phyloP scores from a whole-genome alignment of 2,329 filamentous ascomycete genomes.

The Penicillium hesseltinei region DNA sequence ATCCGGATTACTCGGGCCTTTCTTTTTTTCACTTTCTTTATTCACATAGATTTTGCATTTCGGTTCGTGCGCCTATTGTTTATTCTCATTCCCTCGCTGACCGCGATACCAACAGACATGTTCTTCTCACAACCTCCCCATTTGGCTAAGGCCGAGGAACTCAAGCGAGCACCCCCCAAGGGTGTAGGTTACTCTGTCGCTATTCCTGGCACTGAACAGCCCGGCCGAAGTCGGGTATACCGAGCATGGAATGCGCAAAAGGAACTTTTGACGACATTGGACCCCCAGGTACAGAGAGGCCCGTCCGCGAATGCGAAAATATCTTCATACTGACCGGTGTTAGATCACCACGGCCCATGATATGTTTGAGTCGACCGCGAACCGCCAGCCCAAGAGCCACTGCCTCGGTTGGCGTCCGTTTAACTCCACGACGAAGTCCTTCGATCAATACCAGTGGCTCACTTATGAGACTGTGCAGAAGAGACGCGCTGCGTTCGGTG shows the following conservation, averaged over 20 bases:
- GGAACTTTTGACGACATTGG: constrained; percentile 67
- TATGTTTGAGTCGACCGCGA: constrained; percentile 68
- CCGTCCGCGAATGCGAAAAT: not conserved
- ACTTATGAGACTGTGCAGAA: constrained; percentile 76
- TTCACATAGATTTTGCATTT: not conserved
- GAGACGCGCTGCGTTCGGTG: constrained; percentile 79
- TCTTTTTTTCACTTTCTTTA: constrained; percentile 43
- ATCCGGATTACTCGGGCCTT: constrained; percentile 1
- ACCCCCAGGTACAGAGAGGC: constrained; percentile 56
- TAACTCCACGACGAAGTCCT: constrained; percentile 70
- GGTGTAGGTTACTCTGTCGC: constrained; percentile 76
- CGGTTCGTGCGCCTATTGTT: not conserved
- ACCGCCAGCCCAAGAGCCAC: constrained; percentile 62
- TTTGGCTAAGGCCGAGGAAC: constrained; percentile 46
- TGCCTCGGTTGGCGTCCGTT: constrained; percentile 81
- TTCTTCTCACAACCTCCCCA: constrained; percentile 38
- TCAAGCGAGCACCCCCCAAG: constrained; percentile 64
- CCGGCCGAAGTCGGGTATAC: constrained; percentile 74
- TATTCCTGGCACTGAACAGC: constrained; percentile 69
- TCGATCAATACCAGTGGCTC: constrained; percentile 76
- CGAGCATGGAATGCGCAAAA: constrained; percentile 77
- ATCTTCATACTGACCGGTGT: not conserved
- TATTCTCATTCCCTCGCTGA: not conserved
- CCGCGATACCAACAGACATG: constrained; percentile 26
- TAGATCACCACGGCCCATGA: constrained; percentile 70